Conservation (phyloP, 139 green algal genomes). For the Pleodorina starrii region DNA sequence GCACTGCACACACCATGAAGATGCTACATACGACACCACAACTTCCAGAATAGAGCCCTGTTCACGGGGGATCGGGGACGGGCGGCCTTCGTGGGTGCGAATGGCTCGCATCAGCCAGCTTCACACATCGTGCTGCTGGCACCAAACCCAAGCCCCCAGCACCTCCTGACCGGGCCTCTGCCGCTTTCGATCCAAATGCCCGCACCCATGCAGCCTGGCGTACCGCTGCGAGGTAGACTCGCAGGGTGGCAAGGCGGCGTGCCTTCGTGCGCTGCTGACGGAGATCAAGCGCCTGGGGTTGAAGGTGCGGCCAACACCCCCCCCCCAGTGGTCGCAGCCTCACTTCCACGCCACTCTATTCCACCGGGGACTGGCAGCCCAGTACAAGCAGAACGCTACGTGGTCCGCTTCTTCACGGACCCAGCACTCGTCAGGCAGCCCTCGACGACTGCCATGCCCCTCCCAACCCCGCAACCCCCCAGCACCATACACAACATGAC, state of each 20-base stretch:
- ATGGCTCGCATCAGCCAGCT: background rate
- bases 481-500: too few species aligned
- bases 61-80: too few species aligned
- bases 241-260: background rate
- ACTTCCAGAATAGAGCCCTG: background rate
- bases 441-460: too few species aligned
- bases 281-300: slow-evolving; percentile 5
- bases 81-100: background rate
- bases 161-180: background rate
- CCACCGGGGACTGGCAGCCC: background rate
- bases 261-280: background rate
- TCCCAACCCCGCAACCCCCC: too few species aligned
- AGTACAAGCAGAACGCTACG: background rate
- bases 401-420: background rate
- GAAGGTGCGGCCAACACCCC: background rate
- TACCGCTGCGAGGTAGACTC: slow-evolving; percentile 27
- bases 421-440: background rate
- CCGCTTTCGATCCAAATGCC: background rate
- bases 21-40: background rate
- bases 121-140: background rate
- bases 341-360: background rate
- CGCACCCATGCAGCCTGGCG: background rate
- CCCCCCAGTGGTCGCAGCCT: background rate
- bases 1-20: background rate
- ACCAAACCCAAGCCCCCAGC: background rate